Evolutionary conservation across 2,329 filamentous ascomycete genomes (phyloP).

Genomic region (Ophiosphaerella narmari): DNA sequence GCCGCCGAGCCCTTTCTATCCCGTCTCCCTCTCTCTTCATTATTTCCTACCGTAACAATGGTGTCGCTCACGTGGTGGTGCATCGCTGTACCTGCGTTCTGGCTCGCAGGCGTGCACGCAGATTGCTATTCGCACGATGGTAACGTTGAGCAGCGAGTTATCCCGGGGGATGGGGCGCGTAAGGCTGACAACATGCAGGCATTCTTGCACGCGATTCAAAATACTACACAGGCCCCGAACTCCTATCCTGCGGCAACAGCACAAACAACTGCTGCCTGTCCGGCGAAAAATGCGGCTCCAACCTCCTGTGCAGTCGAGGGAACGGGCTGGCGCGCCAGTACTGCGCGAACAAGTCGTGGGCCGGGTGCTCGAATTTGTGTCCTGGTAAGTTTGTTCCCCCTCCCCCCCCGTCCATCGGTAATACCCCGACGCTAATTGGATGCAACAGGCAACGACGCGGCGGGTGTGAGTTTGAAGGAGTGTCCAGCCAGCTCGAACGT

Average conservation of each 20-base stretch:
- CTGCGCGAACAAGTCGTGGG: conserved; percentile 1
- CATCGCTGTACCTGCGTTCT: no score
- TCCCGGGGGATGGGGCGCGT: no score
- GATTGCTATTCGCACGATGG: no score
- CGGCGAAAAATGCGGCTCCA: conserved; percentile 8
- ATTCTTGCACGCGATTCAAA: conserved; percentile 4
- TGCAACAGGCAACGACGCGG: not conserved
- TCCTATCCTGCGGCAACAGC: conserved; percentile 6
- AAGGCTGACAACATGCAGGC: not conserved
- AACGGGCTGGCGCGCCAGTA: conserved; percentile 1
- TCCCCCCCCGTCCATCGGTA: not conserved
- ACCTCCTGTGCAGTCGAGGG: conserved; percentile 3
- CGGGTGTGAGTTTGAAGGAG: not conserved
- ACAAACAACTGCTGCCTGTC: conserved; percentile 8
- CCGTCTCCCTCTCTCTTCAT: no score
- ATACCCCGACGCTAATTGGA: not conserved
- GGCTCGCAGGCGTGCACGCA: no score
- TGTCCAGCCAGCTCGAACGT: not conserved
- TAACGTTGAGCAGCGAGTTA: no score
- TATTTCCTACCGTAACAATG: no score
- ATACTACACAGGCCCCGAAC: conserved; percentile 4
- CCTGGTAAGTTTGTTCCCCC: not conserved
- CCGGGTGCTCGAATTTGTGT: conserved; percentile 5
- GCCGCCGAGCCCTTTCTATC: no score
- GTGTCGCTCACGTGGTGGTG: no score